A percentile compares a stretch with the other conserved stretches of the same genome.
Conservation (phyloP, 345 rosid species). For the Ceriops decandra region DNA sequence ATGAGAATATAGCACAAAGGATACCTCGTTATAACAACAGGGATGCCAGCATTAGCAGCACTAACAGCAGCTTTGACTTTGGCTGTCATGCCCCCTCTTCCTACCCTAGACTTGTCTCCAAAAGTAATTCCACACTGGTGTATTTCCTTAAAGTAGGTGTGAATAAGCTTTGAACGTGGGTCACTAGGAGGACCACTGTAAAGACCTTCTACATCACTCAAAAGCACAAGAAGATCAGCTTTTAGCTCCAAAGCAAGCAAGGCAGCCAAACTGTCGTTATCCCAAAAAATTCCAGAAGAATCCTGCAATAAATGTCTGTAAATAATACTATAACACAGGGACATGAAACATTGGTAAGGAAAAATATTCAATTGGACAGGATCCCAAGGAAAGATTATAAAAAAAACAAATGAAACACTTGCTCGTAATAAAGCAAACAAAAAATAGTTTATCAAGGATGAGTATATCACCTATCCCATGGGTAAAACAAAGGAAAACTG, state of each 20-base stretch:
- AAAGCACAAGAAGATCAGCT: conserved; percentile 76
- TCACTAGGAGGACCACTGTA: conserved; percentile 88
- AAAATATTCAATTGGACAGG: background rate
- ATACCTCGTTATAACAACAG: conserved; percentile 86
- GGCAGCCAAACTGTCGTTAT: conserved; percentile 90
- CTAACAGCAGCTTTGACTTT: conserved; percentile 85
- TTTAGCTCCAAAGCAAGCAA: conserved; percentile 69
- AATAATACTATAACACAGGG: background rate
- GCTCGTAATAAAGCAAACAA: too few species aligned
- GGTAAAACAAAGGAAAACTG: too few species aligned
- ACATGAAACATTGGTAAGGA: conserved; percentile 1
- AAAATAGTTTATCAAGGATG: too few species aligned
- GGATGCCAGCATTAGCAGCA: conserved; percentile 79
- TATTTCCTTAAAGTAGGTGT: conserved; percentile 61
- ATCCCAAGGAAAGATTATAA: too few species aligned
- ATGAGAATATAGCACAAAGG: background rate
- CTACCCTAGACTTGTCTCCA: conserved; percentile 87
- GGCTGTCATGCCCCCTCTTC: conserved; percentile 96
- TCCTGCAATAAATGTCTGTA: conserved; percentile 44
- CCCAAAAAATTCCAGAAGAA: conserved; percentile 91
- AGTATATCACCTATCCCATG: too few species aligned
- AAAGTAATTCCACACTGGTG: conserved; percentile 78
- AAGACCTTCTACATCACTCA: conserved; percentile 89
- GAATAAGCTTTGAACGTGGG: conserved; percentile 72
- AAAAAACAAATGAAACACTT: too few species aligned